Evolutionary conservation across 345 rosid species (phyloP).

Genomic region (Eucalyptus paniculata): DNA sequence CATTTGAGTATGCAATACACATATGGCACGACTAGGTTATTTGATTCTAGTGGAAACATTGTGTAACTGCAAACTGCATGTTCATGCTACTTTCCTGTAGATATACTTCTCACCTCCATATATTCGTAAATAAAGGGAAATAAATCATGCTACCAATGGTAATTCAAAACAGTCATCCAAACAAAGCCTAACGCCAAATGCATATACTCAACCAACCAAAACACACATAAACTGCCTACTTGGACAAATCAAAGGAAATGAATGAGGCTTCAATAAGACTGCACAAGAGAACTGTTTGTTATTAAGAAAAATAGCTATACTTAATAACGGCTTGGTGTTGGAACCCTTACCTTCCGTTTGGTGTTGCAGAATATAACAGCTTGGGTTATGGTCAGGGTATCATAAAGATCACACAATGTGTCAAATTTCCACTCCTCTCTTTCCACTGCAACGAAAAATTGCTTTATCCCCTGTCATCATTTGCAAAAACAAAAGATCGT

Average conservation of each 20-base stretch:
- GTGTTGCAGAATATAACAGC: slow-evolving; percentile 99
- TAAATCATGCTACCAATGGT: neutral
- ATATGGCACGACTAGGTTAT: neutral
- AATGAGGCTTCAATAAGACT: neutral
- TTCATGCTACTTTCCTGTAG: neutral
- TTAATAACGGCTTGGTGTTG: no score
- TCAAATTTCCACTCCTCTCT: slow-evolving; percentile 98
- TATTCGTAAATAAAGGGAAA: neutral
- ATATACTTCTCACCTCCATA: neutral
- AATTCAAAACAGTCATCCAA: neutral
- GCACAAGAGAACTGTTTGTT: neutral
- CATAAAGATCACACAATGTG: slow-evolving; percentile 91
- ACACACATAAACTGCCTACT: neutral
- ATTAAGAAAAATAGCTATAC: neutral
- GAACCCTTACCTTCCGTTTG: slow-evolving; percentile 60
- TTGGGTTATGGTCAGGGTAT: slow-evolving; percentile 87
- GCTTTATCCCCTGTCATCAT: slow-evolving; percentile 76
- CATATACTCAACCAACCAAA: neutral
- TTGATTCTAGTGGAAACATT: neutral
- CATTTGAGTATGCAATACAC: neutral
- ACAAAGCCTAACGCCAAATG: neutral
- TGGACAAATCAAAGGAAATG: neutral
- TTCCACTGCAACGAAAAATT: slow-evolving; percentile 93
- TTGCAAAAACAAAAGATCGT: neutral
- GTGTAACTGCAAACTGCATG: neutral